Percentiles rank a stretch among this genome's conserved stretches.
Conservation (phyloP, 1,139 yeast genomes). For the Nadsonia starkeyi-henricii region DNA sequence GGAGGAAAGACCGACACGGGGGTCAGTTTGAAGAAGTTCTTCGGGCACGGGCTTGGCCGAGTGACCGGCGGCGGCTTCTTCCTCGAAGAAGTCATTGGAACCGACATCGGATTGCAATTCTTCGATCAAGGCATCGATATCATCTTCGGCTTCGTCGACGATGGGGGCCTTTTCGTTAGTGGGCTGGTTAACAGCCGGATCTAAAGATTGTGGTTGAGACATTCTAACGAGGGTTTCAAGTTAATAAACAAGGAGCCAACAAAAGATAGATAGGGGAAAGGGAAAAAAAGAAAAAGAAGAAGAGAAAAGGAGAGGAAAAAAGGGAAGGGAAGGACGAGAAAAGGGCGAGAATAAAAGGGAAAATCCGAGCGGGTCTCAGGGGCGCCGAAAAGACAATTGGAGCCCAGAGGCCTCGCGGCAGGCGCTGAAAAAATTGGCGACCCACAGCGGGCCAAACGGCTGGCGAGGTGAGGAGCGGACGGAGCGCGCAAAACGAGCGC, state of each 20-base stretch:
- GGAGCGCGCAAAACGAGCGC: no score
- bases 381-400: no score
- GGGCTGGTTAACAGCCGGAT: conserved; percentile 14
- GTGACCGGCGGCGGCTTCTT: conserved; percentile 27
- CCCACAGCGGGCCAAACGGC: no score
- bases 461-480: no score
- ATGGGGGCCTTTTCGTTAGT: conserved; percentile 30
- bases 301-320: conserved; percentile 11
- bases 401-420: no score
- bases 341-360: no score
- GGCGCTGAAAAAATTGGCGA: no score
- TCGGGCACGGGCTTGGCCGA: conserved; percentile 68
- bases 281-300: conserved; percentile 20
- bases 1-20: conserved; percentile 59
- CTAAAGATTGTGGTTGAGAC: conserved; percentile 10
- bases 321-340: neutral
- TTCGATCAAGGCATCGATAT: conserved; percentile 76
- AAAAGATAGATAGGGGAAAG: conserved; percentile 11
- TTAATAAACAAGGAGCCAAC: neutral
- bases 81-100: conserved; percentile 43
- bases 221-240: conserved; percentile 3
- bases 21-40: conserved; percentile 79
- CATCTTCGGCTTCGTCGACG: conserved; percentile 50
- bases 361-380: no score
- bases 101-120: conserved; percentile 79